Evolutionary conservation across 108 stramenopile species (phyloP), one percentile per base, ranked within the genome.

Genomic region (Cyclostephanos invisitatus): DNA sequence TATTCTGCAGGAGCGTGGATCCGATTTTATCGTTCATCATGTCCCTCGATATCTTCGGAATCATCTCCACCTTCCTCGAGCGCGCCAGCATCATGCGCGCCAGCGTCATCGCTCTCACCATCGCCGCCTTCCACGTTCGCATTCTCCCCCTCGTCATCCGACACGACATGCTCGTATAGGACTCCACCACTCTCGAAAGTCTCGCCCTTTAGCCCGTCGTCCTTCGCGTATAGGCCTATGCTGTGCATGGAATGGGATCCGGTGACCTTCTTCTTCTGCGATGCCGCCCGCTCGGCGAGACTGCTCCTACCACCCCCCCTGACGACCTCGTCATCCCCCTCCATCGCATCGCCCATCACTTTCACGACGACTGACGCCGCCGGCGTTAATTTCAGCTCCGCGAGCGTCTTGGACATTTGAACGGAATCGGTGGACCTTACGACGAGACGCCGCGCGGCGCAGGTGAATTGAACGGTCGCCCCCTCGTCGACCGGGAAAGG

Each of bases 191-290:
- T 89, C 56, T 95, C 94, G 72, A 92, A 87, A 12, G 87, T 71
- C 51, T 95, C 90, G 7, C 74, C 90, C 64, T 95, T 95, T 48
- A 72, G 78, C 32, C 91, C 89, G 68, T 95, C 94, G 67, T 92
- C 86, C 58, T 89, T 91, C 0, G 90, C 50, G 66, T 95, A 95
- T 28, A 95, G 74, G n/a, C 94, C 94, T 35, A 91, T 85, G 50
- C 88, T 89, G 53, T 95, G 94, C 94, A 95, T 95, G 11, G 91
- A 88, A 57, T 95, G 91, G 55, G 87, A 90, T 1, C 94, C 94
- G 27, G 83, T 88, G 57, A 82, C 87, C 53, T 84, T 89, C 35
- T 78, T 74, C 58, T 85, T 85, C 22, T 80, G 75, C 29, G 80
- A 65, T 5, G 85, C 74, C 21, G 86, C 86, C 60, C 93, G 78